phyloP scores from a whole-genome alignment of 2,329 filamentous ascomycete genomes.

The Hypoxylon sp. region DNA sequence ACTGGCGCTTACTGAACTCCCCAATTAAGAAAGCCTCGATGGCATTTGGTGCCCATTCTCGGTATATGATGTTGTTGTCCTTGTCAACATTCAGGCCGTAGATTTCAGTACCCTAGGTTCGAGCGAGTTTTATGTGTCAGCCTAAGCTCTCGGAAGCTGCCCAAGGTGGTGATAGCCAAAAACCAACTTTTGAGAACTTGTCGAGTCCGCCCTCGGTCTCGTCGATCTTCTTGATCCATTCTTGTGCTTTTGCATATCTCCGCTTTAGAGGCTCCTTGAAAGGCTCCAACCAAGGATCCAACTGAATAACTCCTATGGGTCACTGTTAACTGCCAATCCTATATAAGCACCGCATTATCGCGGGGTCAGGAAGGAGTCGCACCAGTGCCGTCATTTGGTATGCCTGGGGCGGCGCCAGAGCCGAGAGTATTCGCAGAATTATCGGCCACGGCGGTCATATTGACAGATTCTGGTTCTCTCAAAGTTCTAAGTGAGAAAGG shows the following conservation, averaged over 20 bases:
- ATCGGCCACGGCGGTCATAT: slow-evolving; percentile 58
- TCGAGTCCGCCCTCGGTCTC: slow-evolving; percentile 89
- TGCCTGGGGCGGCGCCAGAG: slow-evolving; percentile 53
- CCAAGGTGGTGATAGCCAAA: slow-evolving; percentile 11
- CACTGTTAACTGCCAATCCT: slow-evolving; percentile 39
- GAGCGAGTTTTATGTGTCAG: slow-evolving; percentile 23
- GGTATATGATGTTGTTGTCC: slow-evolving; percentile 89
- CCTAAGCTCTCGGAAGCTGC: slow-evolving; percentile 24
- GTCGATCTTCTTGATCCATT: slow-evolving; percentile 89
- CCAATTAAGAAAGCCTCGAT: slow-evolving; percentile 87
- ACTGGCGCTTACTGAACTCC: slow-evolving; percentile 82
- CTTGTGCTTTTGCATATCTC: slow-evolving; percentile 83
- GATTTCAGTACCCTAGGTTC: slow-evolving; percentile 80
- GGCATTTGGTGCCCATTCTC: slow-evolving; percentile 97
- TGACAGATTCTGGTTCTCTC: slow-evolving; percentile 18
- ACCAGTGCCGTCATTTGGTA: slow-evolving; percentile 82
- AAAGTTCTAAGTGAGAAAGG: slow-evolving; percentile 7
- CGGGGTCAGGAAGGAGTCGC: slow-evolving; percentile 48
- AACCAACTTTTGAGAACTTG: slow-evolving; percentile 85
- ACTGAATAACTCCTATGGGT: slow-evolving; percentile 80
- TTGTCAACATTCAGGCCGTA: slow-evolving; percentile 87
- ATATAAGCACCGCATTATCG: background rate
- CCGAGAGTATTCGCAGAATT: slow-evolving; percentile 63
- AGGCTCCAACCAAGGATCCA: slow-evolving; percentile 91
- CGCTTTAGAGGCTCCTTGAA: slow-evolving; percentile 83